Conservation (phyloP, 2,329 filamentous ascomycete genomes). For the Penicillium sp. region DNA sequence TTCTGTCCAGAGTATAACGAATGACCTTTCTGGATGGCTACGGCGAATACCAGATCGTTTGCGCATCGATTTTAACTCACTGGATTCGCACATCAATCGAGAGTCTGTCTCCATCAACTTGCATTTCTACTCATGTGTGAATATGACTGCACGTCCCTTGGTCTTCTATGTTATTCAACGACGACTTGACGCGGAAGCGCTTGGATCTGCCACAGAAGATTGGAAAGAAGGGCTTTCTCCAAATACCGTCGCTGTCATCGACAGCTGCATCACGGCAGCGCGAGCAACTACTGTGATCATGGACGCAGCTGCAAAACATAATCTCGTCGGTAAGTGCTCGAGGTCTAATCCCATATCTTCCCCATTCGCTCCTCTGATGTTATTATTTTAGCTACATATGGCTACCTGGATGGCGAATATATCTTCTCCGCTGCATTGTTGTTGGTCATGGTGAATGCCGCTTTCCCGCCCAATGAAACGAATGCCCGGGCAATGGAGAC, state of each 20-base stretch:
- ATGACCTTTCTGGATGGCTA: slow-evolving; percentile 51
- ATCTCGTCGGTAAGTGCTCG: slow-evolving; percentile 47
- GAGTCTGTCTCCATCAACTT: slow-evolving; percentile 52
- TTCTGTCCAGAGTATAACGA: slow-evolving; percentile 51
- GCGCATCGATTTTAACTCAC: slow-evolving; percentile 48
- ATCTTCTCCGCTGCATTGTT: slow-evolving; percentile 54
- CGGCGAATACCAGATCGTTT: slow-evolving; percentile 48
- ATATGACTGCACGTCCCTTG: slow-evolving; percentile 55
- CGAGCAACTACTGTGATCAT: slow-evolving; percentile 50
- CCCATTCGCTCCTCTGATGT: background rate
- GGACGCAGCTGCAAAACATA: slow-evolving; percentile 48
- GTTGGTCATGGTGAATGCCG: slow-evolving; percentile 54
- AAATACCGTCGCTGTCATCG: slow-evolving; percentile 51
- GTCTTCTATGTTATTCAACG: slow-evolving; percentile 54
- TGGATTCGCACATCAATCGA: slow-evolving; percentile 44
- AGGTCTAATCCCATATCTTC: background rate
- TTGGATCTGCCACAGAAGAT: slow-evolving; percentile 37
- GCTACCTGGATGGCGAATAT: slow-evolving; percentile 57
- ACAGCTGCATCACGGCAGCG: slow-evolving; percentile 52
- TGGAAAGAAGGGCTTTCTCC: slow-evolving; percentile 50
- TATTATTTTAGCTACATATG: slow-evolving; percentile 47
- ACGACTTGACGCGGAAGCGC: slow-evolving; percentile 40
- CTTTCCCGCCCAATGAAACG: slow-evolving; percentile 47
- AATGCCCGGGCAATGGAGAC: slow-evolving; percentile 48
- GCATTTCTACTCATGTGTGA: slow-evolving; percentile 57